Conservation (phyloP, 371 early-diverging fungal genomes). For the Apophysomyces variabilis region DNA sequence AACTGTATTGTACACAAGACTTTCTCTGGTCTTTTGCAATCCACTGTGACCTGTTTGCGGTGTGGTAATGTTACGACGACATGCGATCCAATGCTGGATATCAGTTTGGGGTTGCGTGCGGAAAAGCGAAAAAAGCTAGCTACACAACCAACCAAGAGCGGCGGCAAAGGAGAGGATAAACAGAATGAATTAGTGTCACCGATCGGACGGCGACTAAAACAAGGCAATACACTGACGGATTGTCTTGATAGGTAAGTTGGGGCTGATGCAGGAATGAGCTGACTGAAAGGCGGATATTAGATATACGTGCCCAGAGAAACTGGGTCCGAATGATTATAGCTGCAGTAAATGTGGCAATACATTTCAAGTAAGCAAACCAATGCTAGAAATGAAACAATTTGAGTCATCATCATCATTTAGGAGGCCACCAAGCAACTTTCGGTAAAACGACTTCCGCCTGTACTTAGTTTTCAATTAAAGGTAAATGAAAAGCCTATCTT, state of each 20-base stretch:
- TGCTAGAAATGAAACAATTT: neutral
- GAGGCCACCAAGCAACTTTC: constrained; percentile 89
- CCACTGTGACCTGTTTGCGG: constrained; percentile 84
- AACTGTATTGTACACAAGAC: constrained; percentile 89
- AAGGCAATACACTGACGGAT: constrained; percentile 52
- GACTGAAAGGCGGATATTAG: constrained; percentile 28
- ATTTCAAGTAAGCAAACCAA: constrained; percentile 38
- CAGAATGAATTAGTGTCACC: constrained; percentile 10
- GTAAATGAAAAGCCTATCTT: constrained; percentile 30
- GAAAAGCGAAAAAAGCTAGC: constrained; percentile 40
- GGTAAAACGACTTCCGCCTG: constrained; percentile 83
- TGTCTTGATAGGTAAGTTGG: constrained; percentile 59
- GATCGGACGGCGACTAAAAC: constrained; percentile 28
- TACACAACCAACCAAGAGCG: constrained; percentile 19
- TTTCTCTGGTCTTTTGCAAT: constrained; percentile 89
- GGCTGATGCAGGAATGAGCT: neutral
- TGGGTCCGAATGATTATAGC: constrained; percentile 73
- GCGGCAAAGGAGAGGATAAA: constrained; percentile 21
- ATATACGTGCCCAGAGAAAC: constrained; percentile 76
- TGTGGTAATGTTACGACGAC: constrained; percentile 84
- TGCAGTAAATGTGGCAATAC: constrained; percentile 75
- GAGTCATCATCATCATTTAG: constrained; percentile 19
- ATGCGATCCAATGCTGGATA: constrained; percentile 89
- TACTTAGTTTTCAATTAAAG: constrained; percentile 90
- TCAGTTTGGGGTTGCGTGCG: constrained; percentile 82